Base-by-base conservation (phyloP, 495 filamentous ascomycete species). In the Lophiotrema nucula region DNA sequence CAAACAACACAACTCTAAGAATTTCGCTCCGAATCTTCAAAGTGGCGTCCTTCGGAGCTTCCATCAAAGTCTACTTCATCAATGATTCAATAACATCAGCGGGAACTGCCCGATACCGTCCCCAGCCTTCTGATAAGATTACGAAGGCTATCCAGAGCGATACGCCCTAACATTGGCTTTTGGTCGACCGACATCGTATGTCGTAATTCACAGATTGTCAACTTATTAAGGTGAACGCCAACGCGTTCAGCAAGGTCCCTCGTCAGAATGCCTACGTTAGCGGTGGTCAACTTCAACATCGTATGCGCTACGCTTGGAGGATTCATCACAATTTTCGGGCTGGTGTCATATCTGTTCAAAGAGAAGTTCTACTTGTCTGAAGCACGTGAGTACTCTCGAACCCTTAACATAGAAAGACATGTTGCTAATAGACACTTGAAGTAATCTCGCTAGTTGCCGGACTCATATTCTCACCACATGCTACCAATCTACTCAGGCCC, bases 361-460 rank as follows among this genome's bases (percentile, higher is more conserved):
- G 91, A 96, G 73, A 85, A 82, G 62, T 92, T 91, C 69, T 96
- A 95, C 67, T 80, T 97, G 4, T 95, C 89, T 15, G 92, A 96
- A 79, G 88, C 91, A 54, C 78, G 89, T 92, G 76, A 55, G 88
- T 80, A 13, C 28, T n/a, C 23, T 21, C 39, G 19, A 6, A 43
- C 18, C 19, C 39, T 18, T 43, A 21, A 18, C 39, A n/a, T n/a
- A n/a, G n/a, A n/a, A n/a, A n/a, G n/a, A n/a, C n/a, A n/a, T n/a
- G n/a, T n/a, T n/a, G n/a, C n/a, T n/a, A n/a, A n/a, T n/a, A n/a
- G n/a, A n/a, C n/a, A n/a, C 47, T 42, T 3, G 16, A 50, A 92
- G 89, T 95, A 59, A 92, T 96, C 56, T 90, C 90, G 4, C 76
- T 93, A 35, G 63, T 93, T 5, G 88, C 88, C 4, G 92, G 91